A percentile compares a stretch with the other conserved stretches of the same genome.
Evolutionary conservation across 805 yeast genomes (phyloP).

Genomic region (Pichia nakasei): DNA sequence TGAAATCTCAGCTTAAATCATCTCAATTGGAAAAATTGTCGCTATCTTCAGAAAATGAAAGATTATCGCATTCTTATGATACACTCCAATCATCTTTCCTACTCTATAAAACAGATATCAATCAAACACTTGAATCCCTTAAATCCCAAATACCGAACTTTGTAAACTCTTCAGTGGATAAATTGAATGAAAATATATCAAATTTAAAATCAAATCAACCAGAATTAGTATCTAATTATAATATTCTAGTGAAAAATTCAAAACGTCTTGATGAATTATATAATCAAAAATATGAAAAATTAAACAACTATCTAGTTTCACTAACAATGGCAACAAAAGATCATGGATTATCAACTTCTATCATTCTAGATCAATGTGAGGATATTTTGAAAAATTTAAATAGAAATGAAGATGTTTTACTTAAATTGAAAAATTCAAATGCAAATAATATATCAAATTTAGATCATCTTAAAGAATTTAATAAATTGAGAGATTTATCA

Average conservation of each 20-base stretch:
- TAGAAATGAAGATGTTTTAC: slow-evolving; percentile 18
- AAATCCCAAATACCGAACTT: slow-evolving; percentile 30
- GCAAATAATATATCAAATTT: slow-evolving; percentile 4
- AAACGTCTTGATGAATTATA: slow-evolving; percentile 42
- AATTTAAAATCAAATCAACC: slow-evolving; percentile 37
- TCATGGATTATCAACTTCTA: slow-evolving; percentile 42
- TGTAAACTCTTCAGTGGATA: slow-evolving; percentile 29
- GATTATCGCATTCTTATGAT: slow-evolving; percentile 52
- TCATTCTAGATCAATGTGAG: slow-evolving; percentile 38
- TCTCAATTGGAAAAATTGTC: slow-evolving; percentile 38
- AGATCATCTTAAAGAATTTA: slow-evolving; percentile 9
- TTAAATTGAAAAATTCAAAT: slow-evolving; percentile 11
- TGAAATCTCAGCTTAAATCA: slow-evolving; percentile 40
- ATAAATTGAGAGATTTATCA: slow-evolving; percentile 9
- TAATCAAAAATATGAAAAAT: slow-evolving; percentile 35
- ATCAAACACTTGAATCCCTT: slow-evolving; percentile 33
- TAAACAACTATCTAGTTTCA: slow-evolving; percentile 34
- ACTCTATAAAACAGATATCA: slow-evolving; percentile 41
- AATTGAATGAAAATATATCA: slow-evolving; percentile 29
- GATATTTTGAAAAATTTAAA: slow-evolving; percentile 31
- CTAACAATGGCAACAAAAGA: slow-evolving; percentile 36
- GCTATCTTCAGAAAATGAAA: slow-evolving; percentile 43
- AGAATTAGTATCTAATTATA: slow-evolving; percentile 40
- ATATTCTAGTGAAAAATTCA: slow-evolving; percentile 38
- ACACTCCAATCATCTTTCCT: slow-evolving; percentile 42